Conservation (phyloP, 129 eudicot species). For the Oenanthe sinensis region DNA sequence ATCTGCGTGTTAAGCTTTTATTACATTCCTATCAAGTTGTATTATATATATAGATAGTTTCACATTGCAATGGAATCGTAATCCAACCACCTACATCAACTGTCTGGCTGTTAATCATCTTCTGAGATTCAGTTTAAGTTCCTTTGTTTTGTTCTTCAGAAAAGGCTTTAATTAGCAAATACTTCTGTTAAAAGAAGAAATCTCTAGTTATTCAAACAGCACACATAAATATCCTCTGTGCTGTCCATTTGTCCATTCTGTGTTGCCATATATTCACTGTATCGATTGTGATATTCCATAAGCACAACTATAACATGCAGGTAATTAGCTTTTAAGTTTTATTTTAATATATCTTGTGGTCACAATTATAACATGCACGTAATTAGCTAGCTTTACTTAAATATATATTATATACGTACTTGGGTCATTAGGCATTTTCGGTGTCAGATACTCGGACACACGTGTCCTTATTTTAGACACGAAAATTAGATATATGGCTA, state of each 20-base stretch:
- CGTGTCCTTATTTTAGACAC: too few species aligned
- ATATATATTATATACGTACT: not conserved
- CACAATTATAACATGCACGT: not conserved
- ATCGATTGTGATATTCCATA: slow-evolving; percentile 8
- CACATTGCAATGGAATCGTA: not conserved
- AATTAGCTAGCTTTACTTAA: not conserved
- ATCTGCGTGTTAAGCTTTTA: not conserved
- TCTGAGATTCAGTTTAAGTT: slow-evolving; percentile 21
- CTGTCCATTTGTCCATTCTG: slow-evolving; percentile 44
- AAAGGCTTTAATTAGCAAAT: not conserved
- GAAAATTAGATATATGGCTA: too few species aligned
- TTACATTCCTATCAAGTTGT: not conserved
- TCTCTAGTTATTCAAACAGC: slow-evolving; percentile 35
- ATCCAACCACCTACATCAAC: slow-evolving; percentile 11
- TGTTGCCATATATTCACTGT: not conserved
- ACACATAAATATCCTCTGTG: slow-evolving; percentile 56
- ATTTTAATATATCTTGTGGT: slow-evolving; percentile 12
- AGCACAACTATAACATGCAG: slow-evolving; percentile 35
- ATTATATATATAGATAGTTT: not conserved
- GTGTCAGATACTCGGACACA: too few species aligned
- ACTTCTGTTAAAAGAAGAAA: slow-evolving; percentile 29
- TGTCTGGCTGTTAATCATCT: slow-evolving; percentile 37
- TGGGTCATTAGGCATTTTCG: too few species aligned
- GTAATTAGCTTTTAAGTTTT: slow-evolving; percentile 31
- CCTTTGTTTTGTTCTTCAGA: not conserved